Evolutionary conservation across 495 filamentous ascomycete genomes (phyloP).

Genomic region (Penicillium parvum): DNA sequence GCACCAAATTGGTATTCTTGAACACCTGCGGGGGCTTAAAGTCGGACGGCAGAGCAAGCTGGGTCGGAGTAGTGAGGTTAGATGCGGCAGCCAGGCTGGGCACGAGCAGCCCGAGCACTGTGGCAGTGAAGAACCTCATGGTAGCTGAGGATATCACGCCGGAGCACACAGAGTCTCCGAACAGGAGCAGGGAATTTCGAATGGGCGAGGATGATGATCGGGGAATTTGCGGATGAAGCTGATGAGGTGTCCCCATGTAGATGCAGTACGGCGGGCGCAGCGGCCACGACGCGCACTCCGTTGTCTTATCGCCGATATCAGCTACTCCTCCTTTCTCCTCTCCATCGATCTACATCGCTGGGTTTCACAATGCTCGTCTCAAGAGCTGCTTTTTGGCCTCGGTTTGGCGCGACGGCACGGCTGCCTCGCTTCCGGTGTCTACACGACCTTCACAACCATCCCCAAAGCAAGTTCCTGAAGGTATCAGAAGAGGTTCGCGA

Average conservation of each 20-base stretch:
- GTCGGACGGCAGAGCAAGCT: conserved; percentile 54
- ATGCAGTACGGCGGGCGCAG: conserved; percentile 33
- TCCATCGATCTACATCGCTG: conserved; percentile 1
- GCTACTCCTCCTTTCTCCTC: conserved; percentile 27
- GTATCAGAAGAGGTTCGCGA: conserved; percentile 79
- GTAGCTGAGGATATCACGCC: conserved; percentile 28
- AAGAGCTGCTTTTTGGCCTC: conserved; percentile 22
- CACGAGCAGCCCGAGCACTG: conserved; percentile 38
- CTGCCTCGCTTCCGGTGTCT: conserved; percentile 20
- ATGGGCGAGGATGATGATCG: conserved; percentile 12
- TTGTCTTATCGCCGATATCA: conserved; percentile 32
- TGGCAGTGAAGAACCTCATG: conserved; percentile 44
- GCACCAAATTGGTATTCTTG: conserved; percentile 85
- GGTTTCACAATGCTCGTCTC: conserved; percentile 27
- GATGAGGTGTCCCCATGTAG: conserved; percentile 47
- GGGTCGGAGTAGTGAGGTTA: conserved; percentile 25
- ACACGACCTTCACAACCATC: conserved; percentile 33
- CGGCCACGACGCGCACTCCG: conserved; percentile 34
- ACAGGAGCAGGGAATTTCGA: conserved; percentile 18
- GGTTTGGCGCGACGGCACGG: conserved; percentile 12
- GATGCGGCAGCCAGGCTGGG: conserved; percentile 36
- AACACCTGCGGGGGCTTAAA: conserved; percentile 89
- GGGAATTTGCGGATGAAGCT: conserved; percentile 23
- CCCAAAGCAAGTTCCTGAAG: conserved; percentile 54
- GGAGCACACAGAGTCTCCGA: conserved; percentile 26